Evolutionary conservation across 75 land plant species (phyloP), one percentile per base, ranked within the genome.

Genomic region (Picea sitchensis): DNA sequence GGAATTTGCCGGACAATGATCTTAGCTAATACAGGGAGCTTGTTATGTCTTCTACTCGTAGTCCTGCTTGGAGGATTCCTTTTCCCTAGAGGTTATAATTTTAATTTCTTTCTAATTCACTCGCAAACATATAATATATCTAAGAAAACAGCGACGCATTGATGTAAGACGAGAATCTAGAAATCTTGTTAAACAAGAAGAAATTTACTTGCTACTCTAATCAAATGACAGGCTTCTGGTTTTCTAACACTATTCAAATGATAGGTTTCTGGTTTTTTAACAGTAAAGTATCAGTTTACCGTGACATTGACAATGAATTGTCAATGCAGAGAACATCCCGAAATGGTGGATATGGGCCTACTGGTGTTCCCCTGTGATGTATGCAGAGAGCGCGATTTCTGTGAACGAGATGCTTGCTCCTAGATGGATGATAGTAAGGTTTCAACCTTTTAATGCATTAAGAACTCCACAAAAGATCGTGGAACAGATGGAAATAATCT

Each of bases 301-400:
- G 11, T 51, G 12, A 51, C 12, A 51, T 51, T 51, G 56, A 44
- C n/a, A 4, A 71, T 71, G 54, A 51, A 71, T 44, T 44, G 44
- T 11, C 14, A 11, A 58, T 4, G 31, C 85, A 91, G 91, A 47
- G 64, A 54, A 74, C 47, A 92, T 92, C 30, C 89, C 91, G 17
- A 80, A 67, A 0, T 92, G 92, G 89, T 92, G 92, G 95, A 81
- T 79, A 38, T 92, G 96, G 96, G 96, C 84, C 65, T 88, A 92
- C 65, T 93, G 92, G 92, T 20, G 84, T 59, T 94, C 96, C n/a
- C 95, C 95, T 15, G 30, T 94, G 64, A 81, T 86, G 6, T 92
- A 94, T 67, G 91, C 83, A 51, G 88, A 78, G 44, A 87, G 85
- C 81, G 89, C 92, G 9, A 61, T 88, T 47, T 62, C 82, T 26